phyloP scores from a whole-genome alignment of 139 green algal species.

The Nannochloris sp. region DNA sequence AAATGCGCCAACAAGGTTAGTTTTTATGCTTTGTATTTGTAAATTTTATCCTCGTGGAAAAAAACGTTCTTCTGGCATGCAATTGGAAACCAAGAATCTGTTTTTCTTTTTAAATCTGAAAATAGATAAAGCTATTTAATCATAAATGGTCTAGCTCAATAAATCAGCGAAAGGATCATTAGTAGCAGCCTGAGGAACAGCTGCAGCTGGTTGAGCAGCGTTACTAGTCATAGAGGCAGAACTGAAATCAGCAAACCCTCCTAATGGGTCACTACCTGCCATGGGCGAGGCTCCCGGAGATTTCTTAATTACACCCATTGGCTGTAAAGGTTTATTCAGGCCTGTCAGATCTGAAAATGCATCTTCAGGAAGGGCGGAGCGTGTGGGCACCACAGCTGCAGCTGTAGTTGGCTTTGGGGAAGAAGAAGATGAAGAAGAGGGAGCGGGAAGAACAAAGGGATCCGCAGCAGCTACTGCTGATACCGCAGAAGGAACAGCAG shows the following conservation, averaged over 20 bases:
- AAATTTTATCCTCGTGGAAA: background rate
- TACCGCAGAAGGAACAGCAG: constrained; percentile 6
- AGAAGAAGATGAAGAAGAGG: background rate
- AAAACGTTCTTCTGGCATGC: background rate
- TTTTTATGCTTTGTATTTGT: background rate
- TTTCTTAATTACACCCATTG: background rate
- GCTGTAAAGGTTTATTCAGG: background rate
- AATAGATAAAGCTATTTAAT: background rate
- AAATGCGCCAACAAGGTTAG: background rate
- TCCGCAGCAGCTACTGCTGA: background rate
- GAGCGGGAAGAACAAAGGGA: background rate
- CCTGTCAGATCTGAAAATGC: constrained; percentile 33
- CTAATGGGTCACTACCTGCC: background rate
- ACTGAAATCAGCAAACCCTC: background rate
- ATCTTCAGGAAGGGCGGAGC: constrained; percentile 29
- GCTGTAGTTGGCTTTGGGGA: background rate
- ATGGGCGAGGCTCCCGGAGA: background rate
- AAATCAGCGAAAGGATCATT: constrained; percentile 43
- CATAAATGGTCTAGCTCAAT: background rate
- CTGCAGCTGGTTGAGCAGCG: too few relatives aligned
- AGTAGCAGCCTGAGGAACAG: background rate
- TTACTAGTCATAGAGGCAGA: background rate
- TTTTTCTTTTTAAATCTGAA: too few relatives aligned
- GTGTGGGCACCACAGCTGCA: constrained; percentile 1
- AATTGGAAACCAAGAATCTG: too few relatives aligned